A percentile compares a stretch with the other conserved stretches of the same genome.
Conservation (phyloP, 2,329 filamentous ascomycete genomes). For the Xylariaceae sp. region DNA sequence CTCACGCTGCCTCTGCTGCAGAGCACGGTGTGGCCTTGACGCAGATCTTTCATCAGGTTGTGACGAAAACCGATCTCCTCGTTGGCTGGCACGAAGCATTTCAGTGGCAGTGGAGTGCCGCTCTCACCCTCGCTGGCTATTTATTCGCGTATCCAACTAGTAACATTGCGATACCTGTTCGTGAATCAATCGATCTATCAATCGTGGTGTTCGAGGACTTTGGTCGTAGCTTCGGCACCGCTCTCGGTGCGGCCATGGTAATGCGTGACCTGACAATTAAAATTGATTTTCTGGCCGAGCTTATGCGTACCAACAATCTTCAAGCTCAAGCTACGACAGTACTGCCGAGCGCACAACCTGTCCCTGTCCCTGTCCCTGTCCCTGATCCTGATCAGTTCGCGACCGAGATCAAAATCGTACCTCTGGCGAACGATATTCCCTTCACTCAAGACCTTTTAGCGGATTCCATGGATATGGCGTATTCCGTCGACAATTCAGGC, state of each 20-base stretch:
- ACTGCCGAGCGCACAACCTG: background rate
- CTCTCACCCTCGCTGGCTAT: constrained; percentile 34
- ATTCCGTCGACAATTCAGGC: constrained; percentile 32
- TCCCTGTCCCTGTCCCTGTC: no score
- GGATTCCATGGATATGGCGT: constrained; percentile 33
- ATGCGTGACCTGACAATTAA: constrained; percentile 34
- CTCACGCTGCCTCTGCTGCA: constrained; percentile 37
- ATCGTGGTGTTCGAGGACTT: constrained; percentile 35
- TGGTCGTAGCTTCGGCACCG: constrained; percentile 31
- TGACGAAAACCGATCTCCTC: constrained; percentile 43
- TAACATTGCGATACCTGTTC: constrained; percentile 25
- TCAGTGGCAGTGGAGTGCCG: constrained; percentile 53
- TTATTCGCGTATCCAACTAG: constrained; percentile 33
- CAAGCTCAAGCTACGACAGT: background rate
- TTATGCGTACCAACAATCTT: constrained; percentile 20
- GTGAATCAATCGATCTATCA: constrained; percentile 28
- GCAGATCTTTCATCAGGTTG: constrained; percentile 47
- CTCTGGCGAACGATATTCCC: constrained; percentile 14
- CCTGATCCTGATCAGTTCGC: constrained; percentile 1
- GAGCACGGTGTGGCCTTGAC: constrained; percentile 48
- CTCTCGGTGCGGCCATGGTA: constrained; percentile 31
- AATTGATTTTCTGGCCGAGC: constrained; percentile 32
- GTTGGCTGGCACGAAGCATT: constrained; percentile 49
- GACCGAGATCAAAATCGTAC: background rate
- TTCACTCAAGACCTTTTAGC: constrained; percentile 22